These are phyloP conservation scores for Ziziphus jujuba DNA, from an alignment of 306 rosid species.

Conservation along the genomic window DNA sequence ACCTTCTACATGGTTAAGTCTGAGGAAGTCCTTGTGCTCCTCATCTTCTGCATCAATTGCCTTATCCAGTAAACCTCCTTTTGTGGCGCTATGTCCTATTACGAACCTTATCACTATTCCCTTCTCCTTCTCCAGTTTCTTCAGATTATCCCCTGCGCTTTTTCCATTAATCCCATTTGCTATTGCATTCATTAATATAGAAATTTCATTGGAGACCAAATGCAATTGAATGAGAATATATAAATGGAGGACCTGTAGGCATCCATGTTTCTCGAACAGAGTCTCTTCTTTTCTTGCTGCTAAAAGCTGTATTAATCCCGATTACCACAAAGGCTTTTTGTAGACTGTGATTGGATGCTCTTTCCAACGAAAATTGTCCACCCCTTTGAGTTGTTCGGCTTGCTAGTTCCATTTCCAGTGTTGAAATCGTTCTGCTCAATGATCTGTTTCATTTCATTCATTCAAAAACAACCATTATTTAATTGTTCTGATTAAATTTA, in stretches of 20 bases:
- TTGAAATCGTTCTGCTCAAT: slow-evolving; percentile 69
- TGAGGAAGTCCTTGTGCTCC: slow-evolving; percentile 64
- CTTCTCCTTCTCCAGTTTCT: slow-evolving; percentile 70
- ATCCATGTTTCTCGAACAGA: slow-evolving; percentile 82
- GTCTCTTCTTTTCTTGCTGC: slow-evolving; percentile 77
- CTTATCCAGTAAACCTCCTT: slow-evolving; percentile 64
- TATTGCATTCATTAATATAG: not conserved
- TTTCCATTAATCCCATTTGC: not conserved
- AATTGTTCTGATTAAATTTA: not conserved
- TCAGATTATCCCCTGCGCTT: slow-evolving; percentile 46
- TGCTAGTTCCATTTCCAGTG: slow-evolving; percentile 68
- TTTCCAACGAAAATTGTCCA: slow-evolving; percentile 17
- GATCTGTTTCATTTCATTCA: slow-evolving; percentile 34
- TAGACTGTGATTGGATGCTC: slow-evolving; percentile 11
- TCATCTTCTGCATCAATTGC: slow-evolving; percentile 73
- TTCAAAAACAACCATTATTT: not conserved
- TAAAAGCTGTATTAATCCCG: slow-evolving; percentile 88
- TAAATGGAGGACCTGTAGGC: slow-evolving; percentile 48
- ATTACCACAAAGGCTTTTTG: slow-evolving; percentile 81
- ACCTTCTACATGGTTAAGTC: slow-evolving; percentile 78
- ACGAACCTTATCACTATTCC: slow-evolving; percentile 84
- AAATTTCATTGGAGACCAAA: not conserved
- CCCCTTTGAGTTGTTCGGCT: slow-evolving; percentile 38
- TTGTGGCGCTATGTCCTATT: slow-evolving; percentile 72
- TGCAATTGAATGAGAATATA: no score